These are phyloP conservation scores for Lactarius hengduanensis DNA, from an alignment of 768 basidiomycete genomes.

Conservation along the genomic window DNA sequence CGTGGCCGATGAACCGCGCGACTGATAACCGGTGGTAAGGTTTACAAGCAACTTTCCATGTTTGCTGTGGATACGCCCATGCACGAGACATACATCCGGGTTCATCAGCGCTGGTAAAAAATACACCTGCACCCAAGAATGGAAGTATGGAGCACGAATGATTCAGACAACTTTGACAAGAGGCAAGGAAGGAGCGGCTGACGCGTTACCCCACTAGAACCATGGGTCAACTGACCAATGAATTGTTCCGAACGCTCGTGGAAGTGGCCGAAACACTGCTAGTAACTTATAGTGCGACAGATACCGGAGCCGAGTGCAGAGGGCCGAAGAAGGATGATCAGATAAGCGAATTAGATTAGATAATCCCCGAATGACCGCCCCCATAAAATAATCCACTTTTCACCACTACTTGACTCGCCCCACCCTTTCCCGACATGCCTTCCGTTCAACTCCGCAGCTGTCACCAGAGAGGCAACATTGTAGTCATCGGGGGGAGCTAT, in stretches of 20 bases:
- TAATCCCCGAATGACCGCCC: not conserved
- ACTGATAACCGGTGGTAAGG: not conserved
- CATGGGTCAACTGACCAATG: not conserved
- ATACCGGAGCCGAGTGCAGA: too few species aligned
- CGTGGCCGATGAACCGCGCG: not conserved
- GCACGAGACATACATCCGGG: too few species aligned
- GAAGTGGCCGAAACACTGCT: too few species aligned
- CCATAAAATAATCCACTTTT: not conserved
- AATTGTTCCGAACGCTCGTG: too few species aligned
- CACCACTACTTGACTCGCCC: not conserved
- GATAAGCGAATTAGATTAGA: conserved; percentile 3
- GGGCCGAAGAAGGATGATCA: not conserved
- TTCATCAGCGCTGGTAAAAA: not conserved
- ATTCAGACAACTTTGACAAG: not conserved
- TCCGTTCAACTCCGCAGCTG: conserved; percentile 3
- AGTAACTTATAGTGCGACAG: too few species aligned
- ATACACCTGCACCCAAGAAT: not conserved
- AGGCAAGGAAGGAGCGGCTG: not conserved
- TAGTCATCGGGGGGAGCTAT: conserved; percentile 40
- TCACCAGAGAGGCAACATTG: conserved; percentile 33
- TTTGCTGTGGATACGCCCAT: too few species aligned
- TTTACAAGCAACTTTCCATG: not conserved
- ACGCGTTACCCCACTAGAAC: not conserved
- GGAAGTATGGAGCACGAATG: not conserved
- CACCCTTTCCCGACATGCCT: conserved; percentile 1